Evolutionary conservation across 2,329 filamentous ascomycete species (phyloP).

Genomic region (Beauveria scarabaeidicola): DNA sequence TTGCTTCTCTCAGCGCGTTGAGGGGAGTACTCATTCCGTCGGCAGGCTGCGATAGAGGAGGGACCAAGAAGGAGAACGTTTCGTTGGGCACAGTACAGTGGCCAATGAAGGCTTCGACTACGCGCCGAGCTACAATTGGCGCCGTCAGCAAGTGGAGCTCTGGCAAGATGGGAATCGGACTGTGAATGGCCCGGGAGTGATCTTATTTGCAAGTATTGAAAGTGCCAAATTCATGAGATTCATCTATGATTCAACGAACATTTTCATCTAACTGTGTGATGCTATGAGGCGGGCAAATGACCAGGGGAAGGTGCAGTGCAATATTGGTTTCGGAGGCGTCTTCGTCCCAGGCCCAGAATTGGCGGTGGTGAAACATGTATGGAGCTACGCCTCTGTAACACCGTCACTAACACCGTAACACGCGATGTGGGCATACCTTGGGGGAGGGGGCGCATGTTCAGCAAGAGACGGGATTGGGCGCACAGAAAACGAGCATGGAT

Average conservation of each 20-base stretch:
- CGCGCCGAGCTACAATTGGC: conserved; percentile 4
- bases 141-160: not conserved
- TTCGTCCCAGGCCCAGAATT: not conserved
- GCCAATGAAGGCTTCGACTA: conserved; percentile 4
- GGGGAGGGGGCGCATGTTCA: not conserved
- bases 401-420: too few species aligned
- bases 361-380: conserved; percentile 7
- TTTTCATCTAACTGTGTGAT: not conserved
- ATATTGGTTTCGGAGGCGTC: not conserved
- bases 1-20: not conserved
- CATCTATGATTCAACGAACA: too few species aligned
- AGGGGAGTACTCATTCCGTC: not conserved
- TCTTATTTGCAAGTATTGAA: not conserved
- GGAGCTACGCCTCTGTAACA: conserved; percentile 8
- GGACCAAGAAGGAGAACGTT: too few species aligned
- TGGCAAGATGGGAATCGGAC: not conserved
- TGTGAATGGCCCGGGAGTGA: not conserved
- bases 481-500: not conserved
- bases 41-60: not conserved
- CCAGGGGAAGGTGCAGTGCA: not conserved
- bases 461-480: not conserved
- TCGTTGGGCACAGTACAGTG: too few species aligned
- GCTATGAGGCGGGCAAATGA: not conserved
- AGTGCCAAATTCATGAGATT: not conserved
- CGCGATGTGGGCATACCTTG: conserved; percentile 8